Base-by-base conservation (phyloP, 2,329 filamentous ascomycete genomes). In the Lachnum nothofagi region DNA sequence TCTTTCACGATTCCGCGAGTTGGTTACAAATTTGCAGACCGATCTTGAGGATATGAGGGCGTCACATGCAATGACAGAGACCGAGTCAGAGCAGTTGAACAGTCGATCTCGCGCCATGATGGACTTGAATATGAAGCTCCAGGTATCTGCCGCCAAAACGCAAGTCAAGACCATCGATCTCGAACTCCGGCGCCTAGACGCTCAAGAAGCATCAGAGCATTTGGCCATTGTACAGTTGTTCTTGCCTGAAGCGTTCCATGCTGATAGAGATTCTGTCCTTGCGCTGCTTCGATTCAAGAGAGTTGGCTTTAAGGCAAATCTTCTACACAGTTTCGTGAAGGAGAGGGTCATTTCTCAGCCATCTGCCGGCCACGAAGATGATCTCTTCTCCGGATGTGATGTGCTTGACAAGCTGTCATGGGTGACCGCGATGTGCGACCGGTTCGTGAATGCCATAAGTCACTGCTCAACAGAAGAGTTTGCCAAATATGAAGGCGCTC, bases 81-180 rank as follows among this genome's bases (percentile, higher is more conserved):
- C 85, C 14, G 91, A 97, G 66, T 90, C 91, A 1, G 90, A 91
- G 65, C 89, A 97, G 66, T 80, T 97, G 47, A 91, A 85, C 56
- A 87, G 81, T 60, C 86, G 89, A 54, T 95, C 91, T 38, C 82
- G 90, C 54, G 90, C 91, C 46, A 95, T 98, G 85, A 87, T 95
- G 80, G 91, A 98, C 63, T 78, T 98, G 39, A 97, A 97, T 68
- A 80, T 91, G 78, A 94, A 95, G 70, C 78, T 98, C 37, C 91
- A 95, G 63, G 80, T 87, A 48, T 94, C 90, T 10, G 90, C 90
- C 9, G 80, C 89, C 34, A 95, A 95, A 72, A 86, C 91, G 2
- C 91, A 95, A 66, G 84, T 88, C 62, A 97, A 95, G 72, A 90
- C 90, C 0, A 95, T 98, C 54, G 91, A 96, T 58, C 76, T 96